Base-by-base conservation (phyloP, 345 rosid genomes). In the Clarkia xantiana region DNA sequence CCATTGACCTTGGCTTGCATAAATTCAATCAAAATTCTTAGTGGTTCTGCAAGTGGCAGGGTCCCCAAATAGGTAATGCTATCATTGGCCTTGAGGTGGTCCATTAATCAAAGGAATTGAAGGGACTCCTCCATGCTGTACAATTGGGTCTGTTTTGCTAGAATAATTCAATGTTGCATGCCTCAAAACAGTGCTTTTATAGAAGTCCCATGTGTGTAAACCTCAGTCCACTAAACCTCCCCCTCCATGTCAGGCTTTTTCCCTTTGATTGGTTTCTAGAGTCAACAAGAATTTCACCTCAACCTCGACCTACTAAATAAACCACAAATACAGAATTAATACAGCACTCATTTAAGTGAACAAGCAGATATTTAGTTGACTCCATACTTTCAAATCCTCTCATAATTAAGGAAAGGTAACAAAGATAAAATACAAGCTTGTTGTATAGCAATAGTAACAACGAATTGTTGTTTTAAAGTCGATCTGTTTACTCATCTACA, bases 31-130 rank as follows among this genome's bases (percentile, higher is more conserved):
- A 72, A 62, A 49, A 48, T 49, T 45, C 56, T 40, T 67, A 76
- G 80, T 76, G 79, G 74, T 66, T 67, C 45, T 47, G 60, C 72
- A 59, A 71, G 82, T 79, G 78, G 82, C 47, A 67, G 66, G 76
- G 67, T 61, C 72, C 74, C 64, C 57, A 47, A 57, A 54, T 47
- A 53, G 41, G 55, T 29, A 58, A 52, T 63, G 60, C 52, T 75
- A 73, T 73, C 64, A 76, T 69, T 64, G 54, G 64, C 72, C 57
- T 45, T 15, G 46, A 60, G 65, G 67, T 56, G 53, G 67, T 73
- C 77, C 41, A 14, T 62, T 74, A 61, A 63, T 63, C 63, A 70
- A 49, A 71, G 52, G 49, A 54, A 54, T 23, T 56, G 66, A 73
- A 54, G 56, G 41, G 70, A 58, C 67, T 59, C 57, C 66, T 55